Percentiles rank a stretch among this genome's conserved stretches.
Conservation (phyloP, 768 basidiomycete species). For the Kondoa subrosea region DNA sequence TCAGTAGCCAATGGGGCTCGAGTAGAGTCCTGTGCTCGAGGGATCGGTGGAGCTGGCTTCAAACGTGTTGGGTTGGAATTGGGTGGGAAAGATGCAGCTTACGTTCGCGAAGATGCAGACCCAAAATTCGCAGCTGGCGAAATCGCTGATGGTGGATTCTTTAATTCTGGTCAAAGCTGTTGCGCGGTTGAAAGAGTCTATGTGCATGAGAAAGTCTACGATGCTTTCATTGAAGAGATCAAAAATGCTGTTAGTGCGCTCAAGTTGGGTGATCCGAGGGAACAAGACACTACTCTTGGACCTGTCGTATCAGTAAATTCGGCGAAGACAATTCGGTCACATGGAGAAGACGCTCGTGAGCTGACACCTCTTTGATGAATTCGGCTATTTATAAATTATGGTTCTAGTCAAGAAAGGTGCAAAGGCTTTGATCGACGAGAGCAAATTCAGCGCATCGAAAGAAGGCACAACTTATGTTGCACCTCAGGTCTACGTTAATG, state of each 20-base stretch:
- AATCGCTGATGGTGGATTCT: conserved; percentile 85
- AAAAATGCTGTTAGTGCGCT: conserved; percentile 67
- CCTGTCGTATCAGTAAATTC: conserved; percentile 82
- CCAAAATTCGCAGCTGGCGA: conserved; percentile 57
- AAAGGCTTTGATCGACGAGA: conserved; percentile 48
- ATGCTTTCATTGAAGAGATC: conserved; percentile 56
- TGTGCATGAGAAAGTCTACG: conserved; percentile 69
- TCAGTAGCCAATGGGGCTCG: conserved; percentile 58
- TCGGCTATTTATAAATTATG: not conserved
- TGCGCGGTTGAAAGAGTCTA: conserved; percentile 93
- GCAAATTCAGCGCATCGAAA: conserved; percentile 48
- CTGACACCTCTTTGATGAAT: conserved; percentile 1
- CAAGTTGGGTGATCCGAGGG: conserved; percentile 70
- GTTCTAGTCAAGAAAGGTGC: conserved; percentile 57
- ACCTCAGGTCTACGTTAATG: conserved; percentile 76
- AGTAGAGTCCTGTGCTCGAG: conserved; percentile 53
- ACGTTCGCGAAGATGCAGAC: conserved; percentile 59
- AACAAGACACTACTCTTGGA: conserved; percentile 58
- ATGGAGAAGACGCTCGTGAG: conserved; percentile 66
- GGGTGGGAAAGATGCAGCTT: conserved; percentile 95
- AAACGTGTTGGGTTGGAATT: conserved; percentile 47
- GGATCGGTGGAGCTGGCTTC: conserved; percentile 40
- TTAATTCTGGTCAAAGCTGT: conserved; percentile 96
- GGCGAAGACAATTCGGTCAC: conserved; percentile 67
- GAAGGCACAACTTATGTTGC: conserved; percentile 67